Percentiles rank a stretch among this genome's conserved stretches.
phyloP scores from a whole-genome alignment of 78 protist species.

The Dictyostelium intermedium region DNA sequence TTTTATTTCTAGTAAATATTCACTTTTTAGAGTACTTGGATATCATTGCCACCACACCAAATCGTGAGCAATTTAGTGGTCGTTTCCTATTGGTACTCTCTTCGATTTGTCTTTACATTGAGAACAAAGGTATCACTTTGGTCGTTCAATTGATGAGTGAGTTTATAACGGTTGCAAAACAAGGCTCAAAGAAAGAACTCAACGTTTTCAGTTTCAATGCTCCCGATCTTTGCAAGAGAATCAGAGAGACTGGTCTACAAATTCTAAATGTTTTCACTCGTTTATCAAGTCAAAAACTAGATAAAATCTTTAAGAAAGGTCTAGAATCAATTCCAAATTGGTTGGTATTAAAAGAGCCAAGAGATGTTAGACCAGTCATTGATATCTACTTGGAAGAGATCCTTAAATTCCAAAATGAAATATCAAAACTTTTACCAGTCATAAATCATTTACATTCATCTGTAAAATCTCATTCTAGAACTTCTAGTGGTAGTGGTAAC shows the following conservation, averaged over 20 bases:
- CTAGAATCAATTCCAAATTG: conserved; percentile 55
- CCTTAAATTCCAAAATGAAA: background rate
- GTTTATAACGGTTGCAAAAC: conserved; percentile 15
- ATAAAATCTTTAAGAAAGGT: conserved; percentile 38
- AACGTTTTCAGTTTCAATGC: conserved; percentile 9
- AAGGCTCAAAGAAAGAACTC: conserved; percentile 14
- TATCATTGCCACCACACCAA: conserved; percentile 25
- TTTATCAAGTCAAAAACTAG: conserved; percentile 38
- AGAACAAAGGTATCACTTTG: conserved; percentile 37
- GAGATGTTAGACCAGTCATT: conserved; percentile 55
- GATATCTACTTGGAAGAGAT: conserved; percentile 36
- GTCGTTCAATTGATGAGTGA: conserved; percentile 69
- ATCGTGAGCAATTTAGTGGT: conserved; percentile 50
- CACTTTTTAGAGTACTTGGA: conserved; percentile 75
- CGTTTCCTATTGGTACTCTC: conserved; percentile 47
- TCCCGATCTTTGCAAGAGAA: conserved; percentile 45
- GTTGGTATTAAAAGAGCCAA: conserved; percentile 67
- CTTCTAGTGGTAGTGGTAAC: background rate
- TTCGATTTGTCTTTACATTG: conserved; percentile 39
- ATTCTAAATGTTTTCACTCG: conserved; percentile 10
- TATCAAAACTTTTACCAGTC: conserved; percentile 1
- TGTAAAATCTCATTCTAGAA: conserved; percentile 5
- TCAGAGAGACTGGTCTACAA: conserved; percentile 48
- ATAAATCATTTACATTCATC: background rate
- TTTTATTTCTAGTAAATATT: conserved; percentile 34